Percentiles rank a stretch among this genome's conserved stretches.
Conservation (phyloP, 1,139 yeast genomes). For the Candida sojae region DNA sequence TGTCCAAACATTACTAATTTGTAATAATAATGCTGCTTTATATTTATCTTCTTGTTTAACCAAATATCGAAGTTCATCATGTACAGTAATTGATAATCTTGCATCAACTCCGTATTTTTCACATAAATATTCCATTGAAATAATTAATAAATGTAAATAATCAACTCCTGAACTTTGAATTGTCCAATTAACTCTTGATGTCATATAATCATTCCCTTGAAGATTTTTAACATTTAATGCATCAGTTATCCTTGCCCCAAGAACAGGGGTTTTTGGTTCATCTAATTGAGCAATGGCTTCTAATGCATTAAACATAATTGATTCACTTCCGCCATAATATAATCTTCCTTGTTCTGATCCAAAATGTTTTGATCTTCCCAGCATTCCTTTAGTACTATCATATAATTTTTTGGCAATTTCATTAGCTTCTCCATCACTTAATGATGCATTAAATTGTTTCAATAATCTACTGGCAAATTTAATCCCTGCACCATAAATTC, state of each 20-base stretch:
- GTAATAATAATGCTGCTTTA: slow-evolving; percentile 78
- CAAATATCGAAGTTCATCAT: slow-evolving; percentile 88
- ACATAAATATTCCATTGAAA: slow-evolving; percentile 84
- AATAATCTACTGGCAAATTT: slow-evolving; percentile 82
- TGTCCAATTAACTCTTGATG: slow-evolving; percentile 96
- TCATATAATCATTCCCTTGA: slow-evolving; percentile 66
- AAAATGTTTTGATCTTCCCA: slow-evolving; percentile 24
- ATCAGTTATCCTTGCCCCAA: slow-evolving; percentile 91
- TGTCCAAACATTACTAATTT: slow-evolving; percentile 92
- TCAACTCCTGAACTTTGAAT: slow-evolving; percentile 98
- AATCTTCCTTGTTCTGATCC: slow-evolving; percentile 23
- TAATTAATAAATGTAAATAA: slow-evolving; percentile 79
- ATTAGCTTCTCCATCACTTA: slow-evolving; percentile 72
- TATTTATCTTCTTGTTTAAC: slow-evolving; percentile 73
- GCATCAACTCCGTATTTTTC: slow-evolving; percentile 71
- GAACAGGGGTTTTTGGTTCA: slow-evolving; percentile 85
- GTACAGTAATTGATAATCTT: slow-evolving; percentile 83
- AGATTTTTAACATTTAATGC: slow-evolving; percentile 73
- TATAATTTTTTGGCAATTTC: slow-evolving; percentile 69
- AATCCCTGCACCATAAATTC: slow-evolving; percentile 97
- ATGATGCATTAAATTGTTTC: slow-evolving; percentile 74
- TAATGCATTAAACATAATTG: slow-evolving; percentile 83
- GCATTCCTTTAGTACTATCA: slow-evolving; percentile 78
- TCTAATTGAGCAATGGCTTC: slow-evolving; percentile 85
- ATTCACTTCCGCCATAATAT: slow-evolving; percentile 95